phyloP scores from a whole-genome alignment of 148 eudicot species.

The Agrostemma githago region DNA sequence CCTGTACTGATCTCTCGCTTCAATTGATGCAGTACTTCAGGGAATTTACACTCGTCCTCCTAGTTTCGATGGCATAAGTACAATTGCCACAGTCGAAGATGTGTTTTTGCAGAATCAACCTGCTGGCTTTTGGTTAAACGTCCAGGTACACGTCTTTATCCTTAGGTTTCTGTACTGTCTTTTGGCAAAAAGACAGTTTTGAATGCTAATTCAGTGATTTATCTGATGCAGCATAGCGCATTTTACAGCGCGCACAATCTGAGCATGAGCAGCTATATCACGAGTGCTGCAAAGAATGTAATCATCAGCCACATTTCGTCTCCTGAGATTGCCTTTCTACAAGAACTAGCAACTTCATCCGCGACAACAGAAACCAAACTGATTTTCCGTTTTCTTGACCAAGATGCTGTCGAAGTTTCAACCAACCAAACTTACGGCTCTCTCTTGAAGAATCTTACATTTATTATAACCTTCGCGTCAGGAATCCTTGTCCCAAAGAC shows the following conservation, averaged over 20 bases:
- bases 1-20: conserved; percentile 6
- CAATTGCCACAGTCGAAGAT: conserved; percentile 49
- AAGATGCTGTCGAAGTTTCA: conserved; percentile 46
- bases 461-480: conserved; percentile 70
- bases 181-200: neutral
- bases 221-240: conserved; percentile 54
- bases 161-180: too few species aligned
- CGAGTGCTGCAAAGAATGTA: conserved; percentile 39
- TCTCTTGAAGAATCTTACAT: conserved; percentile 58
- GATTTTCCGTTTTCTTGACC: conserved; percentile 59
- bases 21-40: conserved; percentile 55
- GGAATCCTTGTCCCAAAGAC: conserved; percentile 89
- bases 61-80: conserved; percentile 34
- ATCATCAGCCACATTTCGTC: conserved; percentile 66
- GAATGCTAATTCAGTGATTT: neutral
- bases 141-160: conserved; percentile 44
- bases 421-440: conserved; percentile 79
- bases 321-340: conserved; percentile 74
- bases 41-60: conserved; percentile 40
- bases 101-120: conserved; percentile 37
- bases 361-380: conserved; percentile 49
- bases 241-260: conserved; percentile 64
- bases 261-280: conserved; percentile 60
- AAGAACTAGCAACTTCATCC: conserved; percentile 42
- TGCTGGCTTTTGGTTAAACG: conserved; percentile 67